These are phyloP conservation scores for Amborella trichopoda DNA, from an alignment of 164 flowering plant genomes.

Conservation along the genomic window DNA sequence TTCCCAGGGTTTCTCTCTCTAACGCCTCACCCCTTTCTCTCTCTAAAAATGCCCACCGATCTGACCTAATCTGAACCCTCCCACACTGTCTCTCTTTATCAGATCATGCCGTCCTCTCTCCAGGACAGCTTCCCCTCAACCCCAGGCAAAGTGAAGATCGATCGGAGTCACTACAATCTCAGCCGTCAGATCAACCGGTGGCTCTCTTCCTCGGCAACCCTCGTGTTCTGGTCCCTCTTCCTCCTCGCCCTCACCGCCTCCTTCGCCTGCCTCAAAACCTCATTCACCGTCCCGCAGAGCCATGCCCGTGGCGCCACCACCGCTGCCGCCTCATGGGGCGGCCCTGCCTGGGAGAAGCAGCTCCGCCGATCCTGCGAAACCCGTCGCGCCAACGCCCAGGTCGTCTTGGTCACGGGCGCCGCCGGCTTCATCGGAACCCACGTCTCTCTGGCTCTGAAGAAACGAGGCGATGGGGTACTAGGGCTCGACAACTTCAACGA, in stretches of 20 bases:
- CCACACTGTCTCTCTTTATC: too few species aligned
- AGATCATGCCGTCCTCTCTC: not conserved
- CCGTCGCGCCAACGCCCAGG: slow-evolving; percentile 39
- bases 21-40: too few species aligned
- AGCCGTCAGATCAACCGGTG: not conserved
- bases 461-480: slow-evolving; percentile 82
- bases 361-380: slow-evolving; percentile 52
- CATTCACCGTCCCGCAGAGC: not conserved
- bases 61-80: not conserved
- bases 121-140: not conserved
- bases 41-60: not conserved
- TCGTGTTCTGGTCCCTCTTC: slow-evolving; percentile 2
- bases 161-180: not conserved
- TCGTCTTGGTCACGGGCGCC: slow-evolving; percentile 86
- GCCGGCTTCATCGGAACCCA: slow-evolving; percentile 92
- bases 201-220: not conserved
- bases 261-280: not conserved
- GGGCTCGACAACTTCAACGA: slow-evolving; percentile 80
- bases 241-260: not conserved
- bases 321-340: not conserved
- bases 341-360: slow-evolving; percentile 8
- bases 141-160: slow-evolving; percentile 1
- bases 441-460: slow-evolving; percentile 60
- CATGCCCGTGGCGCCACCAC: not conserved
- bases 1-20: too few species aligned